Conservation (phyloP, 148 eudicot genomes). For the Spergularia marina region DNA sequence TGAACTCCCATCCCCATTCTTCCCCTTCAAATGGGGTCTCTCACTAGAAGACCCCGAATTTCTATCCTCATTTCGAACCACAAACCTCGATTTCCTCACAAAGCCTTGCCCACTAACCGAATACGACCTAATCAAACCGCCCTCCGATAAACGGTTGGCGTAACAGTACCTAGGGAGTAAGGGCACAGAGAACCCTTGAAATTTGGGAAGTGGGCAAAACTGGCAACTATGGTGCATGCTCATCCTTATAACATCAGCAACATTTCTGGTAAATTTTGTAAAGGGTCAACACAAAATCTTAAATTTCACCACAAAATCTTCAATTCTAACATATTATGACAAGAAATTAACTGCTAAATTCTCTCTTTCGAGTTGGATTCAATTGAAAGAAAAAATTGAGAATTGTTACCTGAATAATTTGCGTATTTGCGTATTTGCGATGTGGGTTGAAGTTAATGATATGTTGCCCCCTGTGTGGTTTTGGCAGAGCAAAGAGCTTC, state of each 20-base stretch:
- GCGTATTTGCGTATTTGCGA: too few relatives aligned
- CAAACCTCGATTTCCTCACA: conserved; percentile 27
- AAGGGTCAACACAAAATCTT: conserved; percentile 4
- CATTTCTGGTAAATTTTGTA: conserved; percentile 12
- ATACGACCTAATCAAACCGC: conserved; percentile 24
- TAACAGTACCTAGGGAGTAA: conserved; percentile 53
- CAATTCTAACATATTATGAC: neutral
- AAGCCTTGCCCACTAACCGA: conserved; percentile 27
- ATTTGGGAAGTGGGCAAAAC: conserved; percentile 49
- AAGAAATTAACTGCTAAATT: too few relatives aligned
- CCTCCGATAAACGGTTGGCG: conserved; percentile 29
- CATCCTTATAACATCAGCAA: conserved; percentile 26
- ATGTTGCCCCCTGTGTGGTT: too few relatives aligned
- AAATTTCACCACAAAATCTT: neutral
- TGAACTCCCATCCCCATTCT: conserved; percentile 21
- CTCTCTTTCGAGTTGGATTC: too few relatives aligned
- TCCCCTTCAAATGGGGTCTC: conserved; percentile 20
- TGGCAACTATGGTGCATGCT: conserved; percentile 51
- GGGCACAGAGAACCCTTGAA: conserved; percentile 41
- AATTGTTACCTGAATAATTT: too few relatives aligned
- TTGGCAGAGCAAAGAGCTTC: too few relatives aligned
- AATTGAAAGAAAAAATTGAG: too few relatives aligned
- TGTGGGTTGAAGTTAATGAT: too few relatives aligned
- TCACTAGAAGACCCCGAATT: conserved; percentile 16
- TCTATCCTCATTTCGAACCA: conserved; percentile 16